phyloP scores from a whole-genome alignment of 1,139 yeast species.

The Kurtzmaniella quercitrusa region DNA sequence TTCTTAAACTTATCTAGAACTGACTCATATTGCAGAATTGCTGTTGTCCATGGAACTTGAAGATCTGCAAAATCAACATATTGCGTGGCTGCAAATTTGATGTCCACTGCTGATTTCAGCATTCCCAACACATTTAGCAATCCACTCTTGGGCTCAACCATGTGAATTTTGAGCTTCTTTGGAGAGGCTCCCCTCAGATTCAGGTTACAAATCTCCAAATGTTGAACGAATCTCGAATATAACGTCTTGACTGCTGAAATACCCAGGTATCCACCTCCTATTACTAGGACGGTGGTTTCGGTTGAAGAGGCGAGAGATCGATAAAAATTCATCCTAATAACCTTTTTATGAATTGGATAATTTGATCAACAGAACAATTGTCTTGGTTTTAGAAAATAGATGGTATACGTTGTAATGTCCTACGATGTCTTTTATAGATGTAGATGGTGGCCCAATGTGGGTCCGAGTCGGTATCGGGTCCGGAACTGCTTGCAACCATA shows the following conservation, averaged over 20 bases:
- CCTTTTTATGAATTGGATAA: no score
- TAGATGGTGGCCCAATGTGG: neutral
- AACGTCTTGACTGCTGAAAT: slow-evolving; percentile 37
- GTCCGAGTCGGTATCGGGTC: neutral
- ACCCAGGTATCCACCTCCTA: slow-evolving; percentile 53
- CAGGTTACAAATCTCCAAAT: slow-evolving; percentile 3
- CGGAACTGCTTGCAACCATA: neutral
- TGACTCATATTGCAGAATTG: slow-evolving; percentile 19
- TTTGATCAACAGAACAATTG: no score
- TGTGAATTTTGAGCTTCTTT: slow-evolving; percentile 30
- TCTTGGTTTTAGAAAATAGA: no score
- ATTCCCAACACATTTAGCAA: slow-evolving; percentile 49
- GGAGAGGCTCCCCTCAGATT: neutral
- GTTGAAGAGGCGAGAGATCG: neutral
- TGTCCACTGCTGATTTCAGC: slow-evolving; percentile 45
- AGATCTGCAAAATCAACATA: slow-evolving; percentile 31
- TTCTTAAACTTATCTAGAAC: slow-evolving; percentile 9
- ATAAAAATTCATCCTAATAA: neutral
- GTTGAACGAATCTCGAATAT: slow-evolving; percentile 20
- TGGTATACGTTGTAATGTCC: no score
- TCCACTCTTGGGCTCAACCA: slow-evolving; percentile 51
- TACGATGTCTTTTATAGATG: neutral
- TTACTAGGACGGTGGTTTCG: slow-evolving; percentile 34
- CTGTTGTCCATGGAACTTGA: slow-evolving; percentile 24
- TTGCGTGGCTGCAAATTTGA: slow-evolving; percentile 42